Base-by-base conservation (phyloP, 768 basidiomycete genomes). In the Phallus indusiatus region DNA sequence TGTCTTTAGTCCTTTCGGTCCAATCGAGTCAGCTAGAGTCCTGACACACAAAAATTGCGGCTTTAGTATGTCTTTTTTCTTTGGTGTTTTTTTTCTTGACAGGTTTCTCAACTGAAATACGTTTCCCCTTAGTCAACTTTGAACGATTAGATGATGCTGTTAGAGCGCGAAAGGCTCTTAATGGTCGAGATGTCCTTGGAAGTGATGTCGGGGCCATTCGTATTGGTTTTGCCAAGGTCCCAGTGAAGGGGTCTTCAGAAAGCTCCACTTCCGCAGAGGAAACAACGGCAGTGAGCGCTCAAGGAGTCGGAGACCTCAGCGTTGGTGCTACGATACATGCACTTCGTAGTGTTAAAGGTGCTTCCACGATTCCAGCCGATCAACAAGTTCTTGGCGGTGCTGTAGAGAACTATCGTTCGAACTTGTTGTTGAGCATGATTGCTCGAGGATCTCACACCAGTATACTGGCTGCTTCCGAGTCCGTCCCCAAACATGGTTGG, bases 31-130 rank as follows among this genome's bases (percentile, higher is more conserved):
- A 53, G 96, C 95, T 9, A 77, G 96, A 61, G 94, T 98, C 14
- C 76, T 99, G 66, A 94, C 93, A 3, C 93, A 96, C 76, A 98
- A 98, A 76, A 95, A 95, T 65, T 96, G 96, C 71, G 91, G 92
- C 61, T 90, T 89, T 73, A 88, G 84, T 86, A 60, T 71, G 85
- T 82, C 5, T 24, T 37, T 21, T 42, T 37, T 20, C 16, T 59
- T 65, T 14, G 17, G 28, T 48, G 4, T 53, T 34, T 56, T 53
- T 56, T 35, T 35, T 50, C 54, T 47, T 49, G 42, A 50, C n/a
- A 22, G 1, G 34, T 17, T n/a, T 9, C 37, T 28, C 28, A 7
- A n/a, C 37, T 60, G 46, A 12, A 42, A 42, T 72, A 52, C 11
- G 16, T 6, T 47, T 34, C 47, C n/a, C 60, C 47, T 59, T 71